These are phyloP conservation scores for Artemisia tridentata DNA, from an alignment of 129 eudicot species.

Conservation along the genomic window DNA sequence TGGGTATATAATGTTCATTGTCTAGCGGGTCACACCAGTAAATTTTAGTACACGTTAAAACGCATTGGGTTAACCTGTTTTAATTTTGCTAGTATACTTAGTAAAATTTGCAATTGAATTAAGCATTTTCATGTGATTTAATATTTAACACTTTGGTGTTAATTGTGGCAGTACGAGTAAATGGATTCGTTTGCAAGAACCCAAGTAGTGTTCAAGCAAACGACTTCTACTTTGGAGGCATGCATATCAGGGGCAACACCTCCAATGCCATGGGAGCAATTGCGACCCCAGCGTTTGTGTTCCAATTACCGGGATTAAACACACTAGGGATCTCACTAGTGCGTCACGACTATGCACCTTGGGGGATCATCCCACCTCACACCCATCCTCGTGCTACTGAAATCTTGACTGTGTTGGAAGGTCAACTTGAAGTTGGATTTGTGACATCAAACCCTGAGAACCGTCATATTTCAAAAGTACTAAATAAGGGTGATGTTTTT, in stretches of 20 bases:
- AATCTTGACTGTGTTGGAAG: slow-evolving; percentile 42
- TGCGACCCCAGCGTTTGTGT: slow-evolving; percentile 28
- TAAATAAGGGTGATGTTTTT: slow-evolving; percentile 36
- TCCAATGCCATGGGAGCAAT: slow-evolving; percentile 30
- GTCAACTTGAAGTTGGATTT: slow-evolving; percentile 37
- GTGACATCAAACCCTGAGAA: slow-evolving; percentile 42
- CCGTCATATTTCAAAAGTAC: slow-evolving; percentile 31
- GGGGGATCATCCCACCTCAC: slow-evolving; percentile 41
- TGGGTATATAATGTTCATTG: no score
- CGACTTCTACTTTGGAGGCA: slow-evolving; percentile 32
- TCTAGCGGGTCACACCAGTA: neutral
- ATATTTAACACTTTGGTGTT: slow-evolving; percentile 4
- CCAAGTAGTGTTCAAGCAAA: slow-evolving; percentile 22
- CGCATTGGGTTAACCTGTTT: no score
- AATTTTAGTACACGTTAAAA: no score
- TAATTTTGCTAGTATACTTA: no score
- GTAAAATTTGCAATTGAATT: no score
- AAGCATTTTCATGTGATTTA: neutral
- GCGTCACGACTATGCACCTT: slow-evolving; percentile 37
- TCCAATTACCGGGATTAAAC: slow-evolving; percentile 34
- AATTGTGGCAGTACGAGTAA: slow-evolving; percentile 22
- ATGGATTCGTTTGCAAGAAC: slow-evolving; percentile 35
- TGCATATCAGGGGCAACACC: slow-evolving; percentile 33
- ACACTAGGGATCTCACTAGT: slow-evolving; percentile 41
- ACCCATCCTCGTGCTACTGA: slow-evolving; percentile 43